phyloP scores from a whole-genome alignment of 2,329 filamentous ascomycete species.

The Curvularia spicifera region DNA sequence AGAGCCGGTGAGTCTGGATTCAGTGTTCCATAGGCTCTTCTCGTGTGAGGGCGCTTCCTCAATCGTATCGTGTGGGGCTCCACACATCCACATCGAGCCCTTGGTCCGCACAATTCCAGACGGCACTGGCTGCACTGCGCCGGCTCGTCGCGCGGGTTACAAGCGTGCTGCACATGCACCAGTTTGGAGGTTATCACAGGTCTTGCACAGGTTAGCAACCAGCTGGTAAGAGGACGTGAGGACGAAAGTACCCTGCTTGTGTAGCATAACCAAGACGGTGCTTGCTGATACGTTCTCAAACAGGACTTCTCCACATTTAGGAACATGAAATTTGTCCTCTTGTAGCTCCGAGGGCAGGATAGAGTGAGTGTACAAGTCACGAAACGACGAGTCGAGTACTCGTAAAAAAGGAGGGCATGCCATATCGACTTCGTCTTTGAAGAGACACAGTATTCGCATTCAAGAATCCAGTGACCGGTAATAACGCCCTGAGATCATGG shows the following conservation, averaged over 20 bases:
- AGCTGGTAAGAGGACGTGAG: conserved; percentile 27
- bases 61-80: conserved; percentile 22
- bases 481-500: conserved; percentile 3
- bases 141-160: conserved; percentile 35
- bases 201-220: conserved; percentile 22
- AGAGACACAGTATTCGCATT: not conserved
- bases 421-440: not conserved
- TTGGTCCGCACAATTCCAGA: conserved; percentile 18
- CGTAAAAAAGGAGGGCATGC: conserved; percentile 2
- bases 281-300: conserved; percentile 43
- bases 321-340: conserved; percentile 19
- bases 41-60: conserved; percentile 20
- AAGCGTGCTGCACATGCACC: conserved; percentile 31
- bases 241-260: conserved; percentile 39
- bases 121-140: conserved; percentile 29
- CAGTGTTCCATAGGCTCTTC: conserved; percentile 24
- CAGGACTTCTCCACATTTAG: conserved; percentile 28
- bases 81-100: conserved; percentile 23
- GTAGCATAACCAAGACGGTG: conserved; percentile 41
- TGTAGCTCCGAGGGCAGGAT: conserved; percentile 16
- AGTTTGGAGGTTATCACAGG: conserved; percentile 31
- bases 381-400: conserved; percentile 40
- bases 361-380: conserved; percentile 22
- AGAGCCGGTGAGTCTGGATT: conserved; percentile 21
- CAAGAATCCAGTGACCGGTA: not conserved